These are phyloP conservation scores for Leptodontidium sp. DNA, from an alignment of 2,329 filamentous ascomycete species.

Conservation along the genomic window DNA sequence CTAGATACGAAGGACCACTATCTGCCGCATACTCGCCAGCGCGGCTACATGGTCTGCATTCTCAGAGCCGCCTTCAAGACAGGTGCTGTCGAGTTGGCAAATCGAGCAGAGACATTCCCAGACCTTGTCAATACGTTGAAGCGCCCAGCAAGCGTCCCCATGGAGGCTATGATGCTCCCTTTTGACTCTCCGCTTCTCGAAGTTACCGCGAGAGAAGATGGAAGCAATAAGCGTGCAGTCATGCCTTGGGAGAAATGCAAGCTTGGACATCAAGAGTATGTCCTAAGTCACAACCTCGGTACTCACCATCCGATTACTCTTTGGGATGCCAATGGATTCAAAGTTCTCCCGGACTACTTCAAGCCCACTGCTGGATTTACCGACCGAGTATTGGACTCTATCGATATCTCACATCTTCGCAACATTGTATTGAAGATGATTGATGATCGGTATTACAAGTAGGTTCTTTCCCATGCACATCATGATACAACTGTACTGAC, in stretches of 20 bases:
- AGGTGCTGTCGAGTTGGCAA: no score
- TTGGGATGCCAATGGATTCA: constrained; percentile 63
- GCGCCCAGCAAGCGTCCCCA: constrained; percentile 66
- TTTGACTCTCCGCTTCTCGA: constrained; percentile 60
- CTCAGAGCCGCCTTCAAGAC: neutral
- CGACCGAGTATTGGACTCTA: constrained; percentile 68
- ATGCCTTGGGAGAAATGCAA: constrained; percentile 62
- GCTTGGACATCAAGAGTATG: constrained; percentile 64
- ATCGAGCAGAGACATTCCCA: neutral
- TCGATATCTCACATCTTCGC: constrained; percentile 69
- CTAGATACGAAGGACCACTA: constrained; percentile 78
- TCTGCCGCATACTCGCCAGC: constrained; percentile 72
- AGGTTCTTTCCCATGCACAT: constrained; percentile 36
- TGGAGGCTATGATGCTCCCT: constrained; percentile 65
- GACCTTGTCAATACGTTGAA: constrained; percentile 40
- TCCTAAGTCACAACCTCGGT: constrained; percentile 60
- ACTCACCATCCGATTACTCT: constrained; percentile 63
- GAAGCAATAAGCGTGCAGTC: constrained; percentile 42
- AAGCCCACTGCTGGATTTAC: constrained; percentile 59
- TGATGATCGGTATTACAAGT: constrained; percentile 67
- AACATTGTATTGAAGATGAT: constrained; percentile 54
- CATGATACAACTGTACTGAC: constrained; percentile 25
- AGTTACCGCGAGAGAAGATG: constrained; percentile 44
- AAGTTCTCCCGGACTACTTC: constrained; percentile 62
- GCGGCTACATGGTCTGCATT: constrained; percentile 63